Conservation (phyloP, 352 stramenopile species). For the Thraustochytrium striatum region DNA sequence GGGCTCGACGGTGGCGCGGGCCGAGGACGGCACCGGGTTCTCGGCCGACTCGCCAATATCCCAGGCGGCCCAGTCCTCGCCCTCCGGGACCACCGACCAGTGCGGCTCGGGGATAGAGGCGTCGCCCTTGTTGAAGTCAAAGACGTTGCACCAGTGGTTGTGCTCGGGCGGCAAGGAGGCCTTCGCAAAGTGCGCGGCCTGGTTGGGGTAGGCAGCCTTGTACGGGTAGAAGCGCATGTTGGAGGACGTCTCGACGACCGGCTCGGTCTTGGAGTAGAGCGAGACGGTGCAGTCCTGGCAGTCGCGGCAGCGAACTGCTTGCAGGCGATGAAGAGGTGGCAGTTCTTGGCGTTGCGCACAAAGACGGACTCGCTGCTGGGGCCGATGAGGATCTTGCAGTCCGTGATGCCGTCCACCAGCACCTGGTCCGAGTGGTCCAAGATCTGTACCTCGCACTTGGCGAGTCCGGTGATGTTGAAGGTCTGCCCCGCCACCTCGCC, state of each 20-base stretch:
- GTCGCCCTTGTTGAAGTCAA: conserved; percentile 83
- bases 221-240: conserved; percentile 79
- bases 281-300: conserved; percentile 73
- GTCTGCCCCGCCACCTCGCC: conserved; percentile 75
- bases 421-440: conserved; percentile 81
- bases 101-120: conserved; percentile 57
- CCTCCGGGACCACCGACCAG: conserved; percentile 21
- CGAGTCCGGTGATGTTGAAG: conserved; percentile 76
- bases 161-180: conserved; percentile 70
- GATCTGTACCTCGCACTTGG: conserved; percentile 71
- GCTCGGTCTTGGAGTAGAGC: conserved; percentile 80
- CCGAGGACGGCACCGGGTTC: conserved; percentile 14
- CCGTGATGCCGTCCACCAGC: conserved; percentile 77
- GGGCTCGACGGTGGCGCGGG: background rate
- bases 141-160: conserved; percentile 82
- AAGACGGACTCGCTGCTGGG: conserved; percentile 73
- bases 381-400: conserved; percentile 78
- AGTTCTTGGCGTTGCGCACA: conserved; percentile 79
- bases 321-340: conserved; percentile 77
- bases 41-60: background rate
- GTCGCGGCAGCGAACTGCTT: conserved; percentile 82
- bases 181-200: conserved; percentile 56
- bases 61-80: conserved; percentile 20
- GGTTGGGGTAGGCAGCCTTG: conserved; percentile 69
- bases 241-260: conserved; percentile 81